Evolutionary conservation across 805 yeast species (phyloP), one percentile per base, ranked within the genome.

Genomic region (Teunomyces pallodes): DNA sequence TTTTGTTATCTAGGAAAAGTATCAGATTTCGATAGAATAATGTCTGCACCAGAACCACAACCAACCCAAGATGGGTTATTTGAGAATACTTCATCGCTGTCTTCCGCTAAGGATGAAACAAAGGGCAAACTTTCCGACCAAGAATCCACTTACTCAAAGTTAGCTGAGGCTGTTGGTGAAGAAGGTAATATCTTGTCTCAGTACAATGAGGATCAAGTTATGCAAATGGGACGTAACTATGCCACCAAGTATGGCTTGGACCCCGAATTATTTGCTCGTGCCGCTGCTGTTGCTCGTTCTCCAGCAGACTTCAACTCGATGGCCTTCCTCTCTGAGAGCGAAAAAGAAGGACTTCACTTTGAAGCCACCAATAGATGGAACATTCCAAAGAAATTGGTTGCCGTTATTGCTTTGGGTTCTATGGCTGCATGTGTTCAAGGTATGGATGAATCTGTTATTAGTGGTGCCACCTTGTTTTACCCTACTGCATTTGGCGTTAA

Each of bases 371-470:
- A 65, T 39, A 69, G 58, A 48, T 73, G 75, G 75, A 69, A 69
- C 47, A 54, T 78, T 20, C 82, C 78, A 70, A 20, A 58, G 8
- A 80, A 75, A 49, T 69, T 85, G 56, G 63, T 78, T 51, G 80
- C 71, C 49, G 75, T 79, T 17, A 77, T 81, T 63, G 76, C 83
- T 7, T 67, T 82, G 58, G 82, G 86, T 42, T 83, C 88, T 3
- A 70, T 83, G 72, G 82, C 87, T 46, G 85, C 87, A 3, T 83
- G 85, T 5, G 86, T 83, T 36, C 90, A 84, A 60, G 90, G 90
- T 46, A 82, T 82, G 87, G 90, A 84, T 60, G 87, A 84, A 61
- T 77, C 87, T 5, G 88, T 83, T 9, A 69, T 82, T 50, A 83
- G 83, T 52, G 90, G 89, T 35, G 89, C 89, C 16, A 80, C 77